Conservation (phyloP, 495 filamentous ascomycete species). For the Trypethelium eluteriae region DNA sequence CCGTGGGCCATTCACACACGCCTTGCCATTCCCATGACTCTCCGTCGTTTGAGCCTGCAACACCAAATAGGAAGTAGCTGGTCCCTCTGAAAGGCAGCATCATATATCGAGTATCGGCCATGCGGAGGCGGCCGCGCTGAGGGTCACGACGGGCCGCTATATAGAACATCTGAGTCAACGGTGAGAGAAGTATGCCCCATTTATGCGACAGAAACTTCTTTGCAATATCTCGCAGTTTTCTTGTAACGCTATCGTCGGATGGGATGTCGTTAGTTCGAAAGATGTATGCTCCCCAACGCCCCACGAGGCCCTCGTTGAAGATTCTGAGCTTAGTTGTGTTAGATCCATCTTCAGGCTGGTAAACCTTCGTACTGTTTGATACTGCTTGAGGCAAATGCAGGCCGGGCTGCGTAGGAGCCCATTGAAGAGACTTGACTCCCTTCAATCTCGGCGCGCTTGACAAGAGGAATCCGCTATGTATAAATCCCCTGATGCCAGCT, state of each 20-base stretch:
- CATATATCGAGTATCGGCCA: not conserved
- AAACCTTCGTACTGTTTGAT: not conserved
- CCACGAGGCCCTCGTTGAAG: not conserved
- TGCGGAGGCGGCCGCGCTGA: not conserved
- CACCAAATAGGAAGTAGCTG: not conserved
- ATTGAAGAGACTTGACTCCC: not conserved
- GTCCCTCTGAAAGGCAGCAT: constrained; percentile 17
- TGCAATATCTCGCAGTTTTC: not conserved
- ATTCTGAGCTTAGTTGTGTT: not conserved
- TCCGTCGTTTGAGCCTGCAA: constrained; percentile 12
- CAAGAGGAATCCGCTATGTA: constrained; percentile 21
- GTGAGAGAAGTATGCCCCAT: not conserved
- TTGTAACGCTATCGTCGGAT: not conserved
- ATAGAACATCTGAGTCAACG: not conserved
- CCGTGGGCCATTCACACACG: constrained; percentile 24
- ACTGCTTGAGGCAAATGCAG: not conserved
- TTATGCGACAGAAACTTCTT: not conserved
- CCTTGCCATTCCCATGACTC: constrained; percentile 20
- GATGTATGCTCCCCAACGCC: not conserved
- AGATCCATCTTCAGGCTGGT: not conserved
- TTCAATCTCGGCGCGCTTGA: constrained; percentile 12
- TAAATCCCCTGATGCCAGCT: too few relatives aligned
- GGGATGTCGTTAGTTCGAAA: not conserved
- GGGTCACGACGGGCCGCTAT: not conserved
- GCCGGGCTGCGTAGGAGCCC: not conserved